phyloP scores from a whole-genome alignment of 2,329 filamentous ascomycete genomes.

The Aspergillus carbonarius region DNA sequence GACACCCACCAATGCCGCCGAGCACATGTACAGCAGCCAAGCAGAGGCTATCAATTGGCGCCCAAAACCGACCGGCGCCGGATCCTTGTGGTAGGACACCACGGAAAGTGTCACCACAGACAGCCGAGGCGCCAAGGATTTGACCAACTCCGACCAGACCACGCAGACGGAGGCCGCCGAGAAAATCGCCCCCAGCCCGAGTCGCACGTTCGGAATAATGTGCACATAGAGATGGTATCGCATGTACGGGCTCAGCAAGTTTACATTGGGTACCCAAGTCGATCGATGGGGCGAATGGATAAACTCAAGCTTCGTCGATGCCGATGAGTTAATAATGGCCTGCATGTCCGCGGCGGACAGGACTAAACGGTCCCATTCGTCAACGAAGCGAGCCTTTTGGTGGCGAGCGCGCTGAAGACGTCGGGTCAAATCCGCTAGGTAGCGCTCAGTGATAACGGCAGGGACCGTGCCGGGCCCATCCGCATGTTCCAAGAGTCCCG shows the following conservation, averaged over 20 bases:
- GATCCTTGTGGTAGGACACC: conserved; percentile 67
- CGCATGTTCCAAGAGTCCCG: conserved; percentile 37
- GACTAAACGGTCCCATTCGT: conserved; percentile 81
- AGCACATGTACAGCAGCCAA: conserved; percentile 97
- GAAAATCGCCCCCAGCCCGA: conserved; percentile 66
- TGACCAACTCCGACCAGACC: conserved; percentile 91
- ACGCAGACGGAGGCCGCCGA: conserved; percentile 76
- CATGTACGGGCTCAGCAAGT: conserved; percentile 73
- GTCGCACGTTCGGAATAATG: conserved; percentile 66
- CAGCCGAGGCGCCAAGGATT: conserved; percentile 72
- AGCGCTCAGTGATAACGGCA: conserved; percentile 86
- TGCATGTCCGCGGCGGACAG: conserved; percentile 73
- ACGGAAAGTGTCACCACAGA: conserved; percentile 66
- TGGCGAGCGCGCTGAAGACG: conserved; percentile 80
- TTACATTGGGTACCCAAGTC: conserved; percentile 55
- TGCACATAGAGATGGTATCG: conserved; percentile 77
- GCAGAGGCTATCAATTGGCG: conserved; percentile 79
- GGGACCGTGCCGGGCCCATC: conserved; percentile 55
- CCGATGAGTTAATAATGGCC: conserved; percentile 77
- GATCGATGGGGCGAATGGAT: conserved; percentile 58
- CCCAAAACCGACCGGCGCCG: conserved; percentile 76
- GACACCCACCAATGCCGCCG: conserved; percentile 81
- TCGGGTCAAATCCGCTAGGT: conserved; percentile 84
- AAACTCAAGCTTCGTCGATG: conserved; percentile 78
- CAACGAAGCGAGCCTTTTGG: conserved; percentile 75